Evolutionary conservation across 2,329 filamentous ascomycete genomes (phyloP).

Genomic region (Fusarium sulawesiense): DNA sequence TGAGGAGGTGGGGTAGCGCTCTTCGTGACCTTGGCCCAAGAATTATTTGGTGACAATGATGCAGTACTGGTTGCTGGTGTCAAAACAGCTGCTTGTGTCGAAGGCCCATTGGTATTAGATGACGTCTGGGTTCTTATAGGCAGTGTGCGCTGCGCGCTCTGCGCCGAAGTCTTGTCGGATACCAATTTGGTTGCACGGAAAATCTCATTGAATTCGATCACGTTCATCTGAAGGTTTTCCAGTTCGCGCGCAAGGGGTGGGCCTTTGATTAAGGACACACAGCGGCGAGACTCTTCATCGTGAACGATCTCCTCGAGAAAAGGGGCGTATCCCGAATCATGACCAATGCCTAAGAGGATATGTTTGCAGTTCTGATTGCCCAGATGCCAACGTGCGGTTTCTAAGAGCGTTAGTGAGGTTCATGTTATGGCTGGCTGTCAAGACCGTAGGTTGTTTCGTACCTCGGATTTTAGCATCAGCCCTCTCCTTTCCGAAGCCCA

Average conservation of each 20-base stretch:
- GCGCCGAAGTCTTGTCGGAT: conserved; percentile 45
- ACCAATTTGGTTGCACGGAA: conserved; percentile 67
- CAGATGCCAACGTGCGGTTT: conserved; percentile 67
- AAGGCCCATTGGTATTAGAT: conserved; percentile 19
- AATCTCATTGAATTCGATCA: conserved; percentile 59
- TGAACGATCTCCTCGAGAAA: conserved; percentile 67
- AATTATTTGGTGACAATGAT: conserved; percentile 42
- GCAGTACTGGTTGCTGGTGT: conserved; percentile 44
- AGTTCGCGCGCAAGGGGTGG: conserved; percentile 63
- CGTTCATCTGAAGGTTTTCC: conserved; percentile 57
- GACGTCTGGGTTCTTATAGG: conserved; percentile 8
- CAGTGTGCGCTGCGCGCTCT: conserved; percentile 4
- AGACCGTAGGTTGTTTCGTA: conserved; percentile 43
- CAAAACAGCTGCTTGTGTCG: conserved; percentile 28
- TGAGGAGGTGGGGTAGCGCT: conserved; percentile 56
- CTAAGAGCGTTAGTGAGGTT: conserved; percentile 48
- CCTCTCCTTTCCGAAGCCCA: conserved; percentile 68
- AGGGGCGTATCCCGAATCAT: conserved; percentile 70
- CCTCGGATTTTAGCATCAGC: conserved; percentile 71
- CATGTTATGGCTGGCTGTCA: background rate
- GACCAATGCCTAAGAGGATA: conserved; percentile 70
- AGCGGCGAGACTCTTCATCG: conserved; percentile 56
- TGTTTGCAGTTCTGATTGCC: conserved; percentile 71
- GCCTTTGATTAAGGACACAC: conserved; percentile 67
- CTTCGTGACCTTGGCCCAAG: conserved; percentile 54